Conservation (phyloP, 352 stramenopile genomes). For the Halophytophthora batemanensis region DNA sequence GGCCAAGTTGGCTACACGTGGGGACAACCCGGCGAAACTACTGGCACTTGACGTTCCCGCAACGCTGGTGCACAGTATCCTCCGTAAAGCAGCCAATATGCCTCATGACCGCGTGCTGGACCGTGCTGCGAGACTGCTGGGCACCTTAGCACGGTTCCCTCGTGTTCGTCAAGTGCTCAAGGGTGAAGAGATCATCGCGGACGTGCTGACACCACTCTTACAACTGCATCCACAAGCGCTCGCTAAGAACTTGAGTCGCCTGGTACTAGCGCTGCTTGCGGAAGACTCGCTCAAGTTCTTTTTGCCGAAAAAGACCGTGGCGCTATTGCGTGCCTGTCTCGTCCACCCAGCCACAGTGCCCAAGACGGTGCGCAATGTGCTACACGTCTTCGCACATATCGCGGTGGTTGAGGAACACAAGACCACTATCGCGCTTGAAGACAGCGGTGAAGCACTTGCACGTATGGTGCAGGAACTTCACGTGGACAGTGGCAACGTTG, state of each 20-base stretch:
- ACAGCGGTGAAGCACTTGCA: constrained; percentile 51
- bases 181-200: constrained; percentile 69
- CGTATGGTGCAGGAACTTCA: constrained; percentile 52
- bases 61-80: constrained; percentile 48
- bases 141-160: constrained; percentile 53
- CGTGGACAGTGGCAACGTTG: constrained; percentile 33
- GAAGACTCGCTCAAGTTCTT: constrained; percentile 83
- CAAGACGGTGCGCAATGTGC: constrained; percentile 66
- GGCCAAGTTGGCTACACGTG: constrained; percentile 57
- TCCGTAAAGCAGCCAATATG: constrained; percentile 35
- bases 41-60: constrained; percentile 54
- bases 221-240: constrained; percentile 51
- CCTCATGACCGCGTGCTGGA: constrained; percentile 55
- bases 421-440: constrained; percentile 62
- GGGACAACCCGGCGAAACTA: constrained; percentile 67
- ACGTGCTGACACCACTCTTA: constrained; percentile 57
- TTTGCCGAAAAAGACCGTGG: constrained; percentile 73
- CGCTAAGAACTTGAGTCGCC: constrained; percentile 60
- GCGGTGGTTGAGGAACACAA: constrained; percentile 76
- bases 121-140: constrained; percentile 53
- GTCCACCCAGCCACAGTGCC: constrained; percentile 30
- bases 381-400: constrained; percentile 52
- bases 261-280: constrained; percentile 56
- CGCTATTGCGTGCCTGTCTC: constrained; percentile 54
- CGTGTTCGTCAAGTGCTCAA: constrained; percentile 56